These are phyloP conservation scores for Boletus reticulatus DNA, from an alignment of 768 basidiomycete species.

Conservation along the genomic window DNA sequence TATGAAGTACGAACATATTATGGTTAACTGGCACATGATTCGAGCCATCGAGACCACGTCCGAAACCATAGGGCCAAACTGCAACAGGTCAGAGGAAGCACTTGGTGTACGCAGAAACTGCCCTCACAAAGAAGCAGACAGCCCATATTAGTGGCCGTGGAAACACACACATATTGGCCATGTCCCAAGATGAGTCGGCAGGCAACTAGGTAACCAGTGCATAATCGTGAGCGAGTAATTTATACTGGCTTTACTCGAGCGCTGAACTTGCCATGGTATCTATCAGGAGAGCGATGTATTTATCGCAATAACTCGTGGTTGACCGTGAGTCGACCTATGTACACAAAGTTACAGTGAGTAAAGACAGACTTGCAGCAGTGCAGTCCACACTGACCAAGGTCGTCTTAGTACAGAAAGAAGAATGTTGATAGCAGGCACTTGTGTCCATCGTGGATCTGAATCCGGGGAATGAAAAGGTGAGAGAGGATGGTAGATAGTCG, in stretches of 20 bases:
- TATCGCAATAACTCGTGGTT: background rate
- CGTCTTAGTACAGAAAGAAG: background rate
- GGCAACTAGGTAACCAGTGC: background rate
- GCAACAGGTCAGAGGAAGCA: background rate
- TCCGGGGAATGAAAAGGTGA: background rate
- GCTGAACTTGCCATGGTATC: background rate
- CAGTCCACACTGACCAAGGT: constrained; percentile 9
- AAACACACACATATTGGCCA: background rate
- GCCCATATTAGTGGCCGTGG: constrained; percentile 12
- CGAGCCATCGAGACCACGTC: constrained; percentile 20
- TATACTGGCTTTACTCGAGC: background rate
- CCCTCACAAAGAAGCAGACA: constrained; percentile 22
- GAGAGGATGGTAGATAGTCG: constrained; percentile 2
- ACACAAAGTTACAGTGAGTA: background rate
- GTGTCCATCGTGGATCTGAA: constrained; percentile 1
- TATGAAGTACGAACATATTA: constrained; percentile 13
- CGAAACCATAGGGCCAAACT: constrained; percentile 23
- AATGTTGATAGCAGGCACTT: background rate
- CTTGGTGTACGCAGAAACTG: background rate
- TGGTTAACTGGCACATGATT: constrained; percentile 13
- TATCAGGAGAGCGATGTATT: constrained; percentile 3
- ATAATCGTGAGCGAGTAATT: background rate
- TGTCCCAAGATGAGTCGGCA: constrained; percentile 1
- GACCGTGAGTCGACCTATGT: constrained; percentile 9
- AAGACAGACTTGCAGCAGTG: background rate